phyloP scores from a whole-genome alignment of 768 basidiomycete genomes.

The Phlegmacium glaucopus region DNA sequence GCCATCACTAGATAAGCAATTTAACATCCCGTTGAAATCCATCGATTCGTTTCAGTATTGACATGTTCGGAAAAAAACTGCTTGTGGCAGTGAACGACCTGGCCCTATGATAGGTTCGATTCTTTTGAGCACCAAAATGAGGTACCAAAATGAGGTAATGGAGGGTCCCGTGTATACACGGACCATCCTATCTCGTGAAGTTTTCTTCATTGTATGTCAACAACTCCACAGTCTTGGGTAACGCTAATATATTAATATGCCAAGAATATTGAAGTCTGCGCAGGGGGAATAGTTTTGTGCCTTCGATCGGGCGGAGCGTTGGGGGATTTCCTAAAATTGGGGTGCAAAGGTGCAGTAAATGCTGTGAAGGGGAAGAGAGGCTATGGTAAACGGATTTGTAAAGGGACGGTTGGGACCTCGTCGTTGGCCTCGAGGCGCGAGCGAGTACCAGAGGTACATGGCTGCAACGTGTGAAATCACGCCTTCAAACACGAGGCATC shows the following conservation, averaged over 20 bases:
- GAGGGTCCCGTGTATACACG: too few relatives aligned
- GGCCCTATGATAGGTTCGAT: not conserved
- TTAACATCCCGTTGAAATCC: constrained; percentile 2
- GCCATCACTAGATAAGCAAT: constrained; percentile 7
- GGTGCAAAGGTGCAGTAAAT: constrained; percentile 9
- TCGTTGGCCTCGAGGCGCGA: constrained; percentile 23
- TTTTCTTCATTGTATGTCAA: not conserved
- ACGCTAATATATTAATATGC: not conserved
- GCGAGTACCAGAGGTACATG: constrained; percentile 14
- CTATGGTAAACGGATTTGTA: constrained; percentile 9
- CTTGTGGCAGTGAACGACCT: constrained; percentile 7
- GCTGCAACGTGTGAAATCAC: constrained; percentile 22
- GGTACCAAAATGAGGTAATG: too few relatives aligned
- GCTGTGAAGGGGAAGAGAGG: constrained; percentile 17
- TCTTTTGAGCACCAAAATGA: not conserved
- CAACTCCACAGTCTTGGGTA: not conserved
- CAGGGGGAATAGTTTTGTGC: not conserved
- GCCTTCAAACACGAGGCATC: constrained; percentile 18
- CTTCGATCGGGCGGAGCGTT: constrained; percentile 3
- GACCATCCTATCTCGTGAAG: too few relatives aligned
- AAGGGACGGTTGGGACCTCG: constrained; percentile 7
- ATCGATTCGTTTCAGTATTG: constrained; percentile 6
- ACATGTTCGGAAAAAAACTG: not conserved
- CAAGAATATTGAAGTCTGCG: not conserved
- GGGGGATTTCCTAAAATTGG: constrained; percentile 3